Base-by-base conservation (phyloP, 2,329 filamentous ascomycete species). In the Penicillium sp. region DNA sequence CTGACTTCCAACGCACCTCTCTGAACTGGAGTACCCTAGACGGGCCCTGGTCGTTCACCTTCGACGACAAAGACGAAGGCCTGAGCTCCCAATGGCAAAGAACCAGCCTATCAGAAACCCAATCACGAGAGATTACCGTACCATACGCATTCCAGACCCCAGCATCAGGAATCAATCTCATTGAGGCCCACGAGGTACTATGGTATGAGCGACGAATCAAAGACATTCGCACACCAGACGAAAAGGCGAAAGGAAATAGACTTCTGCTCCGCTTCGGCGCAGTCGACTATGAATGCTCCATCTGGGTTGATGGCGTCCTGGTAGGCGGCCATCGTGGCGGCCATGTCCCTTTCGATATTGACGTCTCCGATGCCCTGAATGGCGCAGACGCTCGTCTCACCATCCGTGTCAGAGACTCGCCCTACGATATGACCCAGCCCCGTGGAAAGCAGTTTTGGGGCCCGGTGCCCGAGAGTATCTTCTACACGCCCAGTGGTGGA, bases 401-500 rank as follows among this genome's bases (percentile, higher is more conserved):
- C 0, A 50, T 88, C 3, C 77, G 86, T 3, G 82, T 87, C 0
- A 81, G 81, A 38, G 86, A 89, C 68, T 88, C 86, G 0, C 83
- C 86, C 0, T 82, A 81, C 55, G 86, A 89, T 56, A 71, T 88
- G 7, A 81, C 82, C 0, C 86, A 89, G 67, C 86, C 84, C 1
- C 77, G 86, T 31, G 86, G 86, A 0, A 89, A 89, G 68, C 86
- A 89, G 69, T 81, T 88, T 69, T 86, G 88, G 72, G 81, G 79
- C 0, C 70, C 80, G 1, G 74, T 74, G 0, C 83, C 83, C 2
- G 67, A 71, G 44, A 68, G 54, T 46, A 90, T 90, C 50, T 90
- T 87, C 68, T 90, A 90, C 65, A 85, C 85, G 0, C 84, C 88
- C 0, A 89, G 86, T 59, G 86, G 85, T 16, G 88, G 88, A 1